These are phyloP conservation scores for Tricholoma matsutake DNA, from an alignment of 768 basidiomycete genomes.

Conservation along the genomic window DNA sequence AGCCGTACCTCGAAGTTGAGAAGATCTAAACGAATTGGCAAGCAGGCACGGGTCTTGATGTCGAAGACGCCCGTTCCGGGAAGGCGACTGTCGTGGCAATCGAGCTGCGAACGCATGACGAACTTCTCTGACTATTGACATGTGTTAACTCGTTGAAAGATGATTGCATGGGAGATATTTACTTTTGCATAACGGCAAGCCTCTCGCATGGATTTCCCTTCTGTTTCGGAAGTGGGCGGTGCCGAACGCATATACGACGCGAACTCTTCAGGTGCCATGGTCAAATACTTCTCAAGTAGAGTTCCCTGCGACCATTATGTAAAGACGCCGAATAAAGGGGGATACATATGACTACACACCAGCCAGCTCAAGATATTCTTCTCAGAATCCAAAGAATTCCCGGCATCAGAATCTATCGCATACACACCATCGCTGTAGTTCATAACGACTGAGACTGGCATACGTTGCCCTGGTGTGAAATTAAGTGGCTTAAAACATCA, in stretches of 20 bases:
- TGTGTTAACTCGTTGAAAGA: neutral
- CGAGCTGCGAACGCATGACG: conserved; percentile 93
- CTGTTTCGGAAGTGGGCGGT: conserved; percentile 20
- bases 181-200: conserved; percentile 89
- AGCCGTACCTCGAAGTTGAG: conserved; percentile 68
- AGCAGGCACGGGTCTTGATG: conserved; percentile 89
- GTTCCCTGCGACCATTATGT: conserved; percentile 56
- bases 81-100: conserved; percentile 75
- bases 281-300: conserved; percentile 86
- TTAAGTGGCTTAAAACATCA: conserved; percentile 35
- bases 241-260: conserved; percentile 44
- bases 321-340: neutral
- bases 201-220: conserved; percentile 45
- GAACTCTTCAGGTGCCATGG: conserved; percentile 63
- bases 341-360: conserved; percentile 36
- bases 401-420: conserved; percentile 55
- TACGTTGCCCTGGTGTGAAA: conserved; percentile 78
- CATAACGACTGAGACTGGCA: conserved; percentile 70
- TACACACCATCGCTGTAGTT: conserved; percentile 66
- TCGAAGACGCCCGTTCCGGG: conserved; percentile 94
- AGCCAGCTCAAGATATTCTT: conserved; percentile 78
- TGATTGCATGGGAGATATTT: conserved; percentile 9
- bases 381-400: conserved; percentile 37
- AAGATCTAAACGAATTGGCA: conserved; percentile 81
- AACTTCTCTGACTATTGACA: conserved; percentile 50